Evolutionary conservation across 2,329 filamentous ascomycete species (phyloP).

Genomic region (Orbilia oligospora): DNA sequence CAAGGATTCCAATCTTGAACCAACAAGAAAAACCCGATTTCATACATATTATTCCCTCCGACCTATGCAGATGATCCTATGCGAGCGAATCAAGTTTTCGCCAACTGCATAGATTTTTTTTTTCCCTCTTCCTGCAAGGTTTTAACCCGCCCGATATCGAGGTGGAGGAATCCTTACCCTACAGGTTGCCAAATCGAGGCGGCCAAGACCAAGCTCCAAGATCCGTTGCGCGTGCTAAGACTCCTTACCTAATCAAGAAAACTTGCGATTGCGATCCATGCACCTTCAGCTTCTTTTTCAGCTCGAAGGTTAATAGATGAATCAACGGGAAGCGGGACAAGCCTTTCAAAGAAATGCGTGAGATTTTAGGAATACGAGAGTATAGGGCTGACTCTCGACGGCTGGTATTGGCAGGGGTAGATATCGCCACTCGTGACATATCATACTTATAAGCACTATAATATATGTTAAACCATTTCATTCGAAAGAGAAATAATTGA

Average conservation of each 20-base stretch:
- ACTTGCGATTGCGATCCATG: slow-evolving; percentile 13
- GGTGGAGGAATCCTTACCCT: background rate
- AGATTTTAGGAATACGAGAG: slow-evolving; percentile 17
- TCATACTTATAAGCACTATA: no score
- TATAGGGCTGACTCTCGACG: slow-evolving; percentile 23
- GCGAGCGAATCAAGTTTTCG: slow-evolving; percentile 35
- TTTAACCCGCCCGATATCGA: background rate
- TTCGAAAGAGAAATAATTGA: background rate
- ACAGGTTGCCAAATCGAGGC: slow-evolving; percentile 10
- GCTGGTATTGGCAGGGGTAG: slow-evolving; percentile 11
- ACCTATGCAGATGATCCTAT: slow-evolving; percentile 12
- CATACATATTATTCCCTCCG: slow-evolving; percentile 8
- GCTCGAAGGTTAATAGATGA: background rate
- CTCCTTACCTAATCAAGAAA: slow-evolving; percentile 28
- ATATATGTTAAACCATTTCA: no score
- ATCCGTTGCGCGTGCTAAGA: slow-evolving; percentile 16
- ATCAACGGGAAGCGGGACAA: background rate
- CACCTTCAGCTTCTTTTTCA: slow-evolving; percentile 1
- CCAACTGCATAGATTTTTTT: slow-evolving; percentile 6
- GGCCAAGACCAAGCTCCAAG: slow-evolving; percentile 15
- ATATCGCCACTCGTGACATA: slow-evolving; percentile 2
- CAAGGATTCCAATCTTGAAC: slow-evolving; percentile 13
- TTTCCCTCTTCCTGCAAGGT: background rate
- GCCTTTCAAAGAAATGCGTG: background rate
- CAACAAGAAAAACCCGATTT: slow-evolving; percentile 6